Evolutionary conservation across 441 rosid species (phyloP), one percentile per base, ranked within the genome.

Genomic region (Capsella rubella): DNA sequence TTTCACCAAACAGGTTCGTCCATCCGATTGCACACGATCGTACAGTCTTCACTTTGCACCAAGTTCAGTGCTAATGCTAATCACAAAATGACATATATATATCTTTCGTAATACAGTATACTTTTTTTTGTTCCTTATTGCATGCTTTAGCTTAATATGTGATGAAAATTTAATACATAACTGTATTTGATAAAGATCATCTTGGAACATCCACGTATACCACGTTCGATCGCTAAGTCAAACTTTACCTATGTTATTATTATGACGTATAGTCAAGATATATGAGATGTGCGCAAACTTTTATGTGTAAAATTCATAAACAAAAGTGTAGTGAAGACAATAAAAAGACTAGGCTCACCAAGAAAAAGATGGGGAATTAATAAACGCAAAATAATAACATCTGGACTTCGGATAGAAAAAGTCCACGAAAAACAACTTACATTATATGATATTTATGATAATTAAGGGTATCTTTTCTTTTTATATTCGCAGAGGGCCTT

Each of bases 1-100:
- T 46, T 10, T 34, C 69, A 64, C 57, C 57, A 39, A 52, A 39
- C 39, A 27, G 7, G 12, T 12, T 51, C 29, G 68, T 63, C 28
- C 10, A 27, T 46, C 16, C 31, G 13, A 47, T 47, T 64, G 55
- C 43, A 47, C 12, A 15, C 55, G 42, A 21, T 31, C 31, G 32
- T 21, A 21, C 25, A 21, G 25, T 21, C 1, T 21, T 1, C 25
- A 21, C 25, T 21, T 21, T 21, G 0, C 25, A 21, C 25, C 25
- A 21, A 21, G 25, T 21, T 0, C 0, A 21, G 2, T 21, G 25
- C 25, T 21, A 21, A 31, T 31, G 13, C 21, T n/a, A 32, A 55
- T 40, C 40, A 31, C 8, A 3, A 13, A 31, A n/a, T n/a, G 14
- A 55, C 42, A 15, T 32, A 0, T 21, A 21, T 21, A 31, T 8